Base-by-base conservation (phyloP, 1,284 basidiomycete genomes). In the Kalmanozyma brasiliensis region DNA sequence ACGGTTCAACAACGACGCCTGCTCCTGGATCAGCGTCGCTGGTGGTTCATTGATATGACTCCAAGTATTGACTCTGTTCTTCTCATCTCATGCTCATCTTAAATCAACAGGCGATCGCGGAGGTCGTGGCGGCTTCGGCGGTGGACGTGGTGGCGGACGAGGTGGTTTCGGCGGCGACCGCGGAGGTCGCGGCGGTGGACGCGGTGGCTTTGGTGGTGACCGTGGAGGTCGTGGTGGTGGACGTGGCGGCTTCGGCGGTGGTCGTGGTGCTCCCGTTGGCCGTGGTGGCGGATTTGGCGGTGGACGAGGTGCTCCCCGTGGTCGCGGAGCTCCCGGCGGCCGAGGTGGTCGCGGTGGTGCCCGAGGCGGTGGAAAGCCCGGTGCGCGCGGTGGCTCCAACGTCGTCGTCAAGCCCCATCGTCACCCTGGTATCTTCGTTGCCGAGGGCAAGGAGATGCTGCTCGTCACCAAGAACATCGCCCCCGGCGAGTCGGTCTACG, bases 381-480 rank as follows among this genome's bases (percentile, higher is more conserved):
- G 81, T 57, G 77, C 67, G 10, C 52, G 75, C 64, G 93, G 92
- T 35, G 92, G 93, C 9, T 87, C 92, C 41, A 85, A 85, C 63
- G 84, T 85, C 47, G 89, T 96, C 71, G 86, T 99, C 78, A 95
- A 98, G 84, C 94, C 95, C 3, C 95, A 99, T 86, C 88, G 91
- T 82, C 95, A 99, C 84, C 84, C 89, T 17, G 96, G 95, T 68
- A 88, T 99, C 73, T 85, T 84, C 62, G 82, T 84, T 42, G 84
- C 84, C 37, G 77, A 82, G 63, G 79, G 79, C 64, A 97, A 99
- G 85, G 96, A 99, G 82, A 91, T 93, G 80, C 88, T 98, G 83
- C 86, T 99, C 68, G 95, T 99, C 83, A 98, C 95, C 48, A 94
- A 94, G 85, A 98, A 98, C 85, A 87, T 99, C 74, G 93, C 92